A percentile compares a stretch with the other conserved stretches of the same genome.
These are phyloP conservation scores for Neoboletus subvelutipes DNA, from an alignment of 768 basidiomycete genomes.

Conservation along the genomic window DNA sequence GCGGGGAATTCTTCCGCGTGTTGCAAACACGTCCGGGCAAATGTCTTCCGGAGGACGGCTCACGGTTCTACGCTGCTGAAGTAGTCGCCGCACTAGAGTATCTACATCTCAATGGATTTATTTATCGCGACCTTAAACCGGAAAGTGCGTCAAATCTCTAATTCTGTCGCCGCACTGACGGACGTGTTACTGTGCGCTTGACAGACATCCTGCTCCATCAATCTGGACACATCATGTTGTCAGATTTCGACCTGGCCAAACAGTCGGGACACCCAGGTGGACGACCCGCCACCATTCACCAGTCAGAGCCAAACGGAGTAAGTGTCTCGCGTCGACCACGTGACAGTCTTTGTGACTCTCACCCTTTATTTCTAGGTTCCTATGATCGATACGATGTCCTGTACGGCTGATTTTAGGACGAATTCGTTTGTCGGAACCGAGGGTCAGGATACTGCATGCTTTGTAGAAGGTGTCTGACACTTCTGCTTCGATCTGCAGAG, in stretches of 20 bases:
- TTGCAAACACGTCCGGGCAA: constrained; percentile 96
- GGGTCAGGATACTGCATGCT: constrained; percentile 50
- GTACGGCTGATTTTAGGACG: constrained; percentile 96
- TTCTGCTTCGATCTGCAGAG: constrained; percentile 50
- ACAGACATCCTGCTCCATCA: constrained; percentile 96
- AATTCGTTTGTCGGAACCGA: constrained; percentile 99
- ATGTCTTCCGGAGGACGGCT: constrained; percentile 92
- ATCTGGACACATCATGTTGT: constrained; percentile 98
- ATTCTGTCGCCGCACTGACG: constrained; percentile 8
- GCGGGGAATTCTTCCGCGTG: constrained; percentile 98
- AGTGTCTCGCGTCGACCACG: constrained; percentile 28
- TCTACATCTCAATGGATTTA: constrained; percentile 98
- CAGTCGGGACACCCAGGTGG: constrained; percentile 86
- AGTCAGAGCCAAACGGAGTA: constrained; percentile 86
- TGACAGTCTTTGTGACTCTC: constrained; percentile 5
- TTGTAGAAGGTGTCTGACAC: constrained; percentile 15
- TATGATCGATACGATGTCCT: constrained; percentile 94
- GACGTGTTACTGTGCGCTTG: constrained; percentile 1
- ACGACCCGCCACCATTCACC: constrained; percentile 83
- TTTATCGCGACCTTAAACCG: constrained; percentile 98
- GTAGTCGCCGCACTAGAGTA: constrained; percentile 98
- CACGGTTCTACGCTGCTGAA: constrained; percentile 98
- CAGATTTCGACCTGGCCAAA: constrained; percentile 98
- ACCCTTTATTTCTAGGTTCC: constrained; percentile 57
- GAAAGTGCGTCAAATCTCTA: constrained; percentile 72